phyloP scores from a whole-genome alignment of 2,329 filamentous ascomycete species.

The Trichoderma simmonsii region DNA sequence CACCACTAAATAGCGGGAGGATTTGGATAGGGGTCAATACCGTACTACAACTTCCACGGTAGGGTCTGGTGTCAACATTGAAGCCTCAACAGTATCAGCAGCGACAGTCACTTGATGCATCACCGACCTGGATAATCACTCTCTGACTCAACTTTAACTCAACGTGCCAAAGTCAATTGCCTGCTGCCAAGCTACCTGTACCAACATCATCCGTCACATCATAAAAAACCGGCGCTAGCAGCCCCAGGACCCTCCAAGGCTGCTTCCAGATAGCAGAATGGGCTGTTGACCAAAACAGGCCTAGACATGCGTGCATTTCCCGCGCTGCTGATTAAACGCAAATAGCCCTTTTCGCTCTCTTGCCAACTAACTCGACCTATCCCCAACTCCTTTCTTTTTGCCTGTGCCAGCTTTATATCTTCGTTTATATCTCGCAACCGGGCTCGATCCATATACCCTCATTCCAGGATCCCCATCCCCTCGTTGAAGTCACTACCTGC shows the following conservation, averaged over 20 bases:
- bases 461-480: constrained; percentile 15
- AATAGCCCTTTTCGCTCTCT: neutral
- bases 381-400: constrained; percentile 10
- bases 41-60: neutral
- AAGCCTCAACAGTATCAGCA: neutral
- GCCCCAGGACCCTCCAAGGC: neutral
- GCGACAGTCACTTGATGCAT: neutral
- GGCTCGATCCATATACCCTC: constrained; percentile 7
- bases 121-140: neutral
- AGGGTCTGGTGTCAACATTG: neutral
- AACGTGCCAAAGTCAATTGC: neutral
- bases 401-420: constrained; percentile 1
- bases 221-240: neutral
- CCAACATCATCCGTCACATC: neutral
- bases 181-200: neutral
- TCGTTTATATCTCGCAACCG: constrained; percentile 1
- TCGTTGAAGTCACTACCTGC: neutral
- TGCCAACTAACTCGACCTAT: constrained; percentile 13
- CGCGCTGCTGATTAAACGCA: neutral
- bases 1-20: neutral
- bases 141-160: neutral
- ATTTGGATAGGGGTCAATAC: neutral
- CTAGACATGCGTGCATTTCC: constrained; percentile 7
- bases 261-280: neutral
- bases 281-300: neutral